A percentile compares a stretch with the other conserved stretches of the same genome.
phyloP scores from a whole-genome alignment of 2,329 filamentous ascomycete genomes.

The Coccinonectria pachysandricola region DNA sequence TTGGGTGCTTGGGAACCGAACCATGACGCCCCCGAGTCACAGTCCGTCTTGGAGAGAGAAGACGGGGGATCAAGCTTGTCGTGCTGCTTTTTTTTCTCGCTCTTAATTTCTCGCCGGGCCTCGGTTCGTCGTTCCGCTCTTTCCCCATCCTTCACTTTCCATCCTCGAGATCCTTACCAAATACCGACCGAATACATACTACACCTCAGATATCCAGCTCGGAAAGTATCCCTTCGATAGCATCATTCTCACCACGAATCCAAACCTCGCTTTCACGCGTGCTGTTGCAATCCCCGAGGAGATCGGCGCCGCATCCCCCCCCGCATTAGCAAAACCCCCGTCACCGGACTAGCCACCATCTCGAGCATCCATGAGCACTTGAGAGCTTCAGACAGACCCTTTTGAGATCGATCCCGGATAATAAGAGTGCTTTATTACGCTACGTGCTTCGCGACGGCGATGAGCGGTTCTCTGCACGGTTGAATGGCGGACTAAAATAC shows the following conservation, averaged over 20 bases:
- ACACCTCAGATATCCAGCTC: slow-evolving; percentile 1
- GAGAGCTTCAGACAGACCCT: too few relatives aligned
- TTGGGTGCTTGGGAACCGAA: too few relatives aligned
- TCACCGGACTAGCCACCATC: too few relatives aligned
- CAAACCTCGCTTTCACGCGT: not conserved
- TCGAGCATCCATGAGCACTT: too few relatives aligned
- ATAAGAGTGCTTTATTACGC: too few relatives aligned
- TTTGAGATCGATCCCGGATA: too few relatives aligned
- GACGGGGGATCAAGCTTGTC: slow-evolving; percentile 9
- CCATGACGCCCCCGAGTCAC: slow-evolving; percentile 18
- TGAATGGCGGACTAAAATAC: not conserved
- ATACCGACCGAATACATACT: not conserved
- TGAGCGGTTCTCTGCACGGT: not conserved
- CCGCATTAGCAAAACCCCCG: too few relatives aligned
- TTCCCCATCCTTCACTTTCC: slow-evolving; percentile 1
- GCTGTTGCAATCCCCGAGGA: slow-evolving; percentile 7
- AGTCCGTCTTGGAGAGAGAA: slow-evolving; percentile 15
- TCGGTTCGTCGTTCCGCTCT: not conserved
- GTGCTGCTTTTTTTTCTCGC: slow-evolving; percentile 9
- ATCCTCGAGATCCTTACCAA: not conserved
- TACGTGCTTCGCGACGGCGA: not conserved
- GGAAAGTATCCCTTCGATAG: not conserved
- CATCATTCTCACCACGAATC: too few relatives aligned
- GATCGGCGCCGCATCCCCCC: too few relatives aligned
- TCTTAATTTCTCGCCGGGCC: slow-evolving; percentile 5